These are phyloP conservation scores for Entamoeba invadens DNA, from an alignment of 208 protist species.

Conservation along the genomic window DNA sequence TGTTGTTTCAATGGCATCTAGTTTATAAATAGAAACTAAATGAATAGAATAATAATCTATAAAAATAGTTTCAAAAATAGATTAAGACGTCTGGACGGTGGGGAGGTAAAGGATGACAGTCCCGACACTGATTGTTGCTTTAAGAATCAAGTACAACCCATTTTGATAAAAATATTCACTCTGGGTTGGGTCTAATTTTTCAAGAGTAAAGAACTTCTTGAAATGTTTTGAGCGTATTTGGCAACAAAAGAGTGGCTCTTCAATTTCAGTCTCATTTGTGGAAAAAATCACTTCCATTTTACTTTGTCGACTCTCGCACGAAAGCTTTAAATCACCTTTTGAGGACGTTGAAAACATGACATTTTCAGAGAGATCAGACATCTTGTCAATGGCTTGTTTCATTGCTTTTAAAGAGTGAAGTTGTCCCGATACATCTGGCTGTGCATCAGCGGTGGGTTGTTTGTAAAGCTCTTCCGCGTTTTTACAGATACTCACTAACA, in stretches of 20 bases:
- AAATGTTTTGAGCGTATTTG: neutral
- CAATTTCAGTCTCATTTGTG: neutral
- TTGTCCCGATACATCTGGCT: neutral
- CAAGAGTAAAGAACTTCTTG: neutral
- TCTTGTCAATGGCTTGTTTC: neutral
- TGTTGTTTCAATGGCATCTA: neutral
- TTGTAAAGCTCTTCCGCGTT: neutral
- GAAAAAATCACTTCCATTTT: neutral
- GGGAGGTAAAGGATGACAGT: neutral
- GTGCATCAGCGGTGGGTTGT: neutral
- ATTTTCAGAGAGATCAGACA: neutral
- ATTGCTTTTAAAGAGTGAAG: neutral
- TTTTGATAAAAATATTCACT: neutral
- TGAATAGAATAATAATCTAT: too few relatives aligned
- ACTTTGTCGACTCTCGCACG: neutral
- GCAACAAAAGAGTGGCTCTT: neutral
- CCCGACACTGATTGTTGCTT: neutral
- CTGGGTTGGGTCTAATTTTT: neutral
- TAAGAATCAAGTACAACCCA: neutral
- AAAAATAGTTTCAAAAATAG: neutral
- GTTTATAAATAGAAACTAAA: too few relatives aligned
- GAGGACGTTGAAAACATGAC: neutral
- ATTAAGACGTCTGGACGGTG: neutral
- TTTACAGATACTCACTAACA: neutral
- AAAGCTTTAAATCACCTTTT: neutral